A percentile compares a stretch with the other conserved stretches of the same genome.
Evolutionary conservation across 2,329 filamentous ascomycete species (phyloP).

Genomic region (Venturia effusa): DNA sequence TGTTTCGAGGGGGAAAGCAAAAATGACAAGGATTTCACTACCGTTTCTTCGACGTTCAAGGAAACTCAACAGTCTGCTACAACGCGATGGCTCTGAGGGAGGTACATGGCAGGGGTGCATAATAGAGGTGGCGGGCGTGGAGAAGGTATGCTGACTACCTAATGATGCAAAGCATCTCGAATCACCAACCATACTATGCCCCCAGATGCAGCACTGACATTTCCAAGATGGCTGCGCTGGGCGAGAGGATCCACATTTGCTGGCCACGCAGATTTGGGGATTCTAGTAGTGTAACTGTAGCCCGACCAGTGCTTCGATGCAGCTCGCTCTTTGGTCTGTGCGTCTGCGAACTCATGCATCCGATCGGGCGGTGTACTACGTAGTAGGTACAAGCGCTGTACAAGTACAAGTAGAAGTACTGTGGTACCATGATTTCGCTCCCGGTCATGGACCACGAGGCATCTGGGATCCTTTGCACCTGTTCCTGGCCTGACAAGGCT

Average conservation of each 20-base stretch:
- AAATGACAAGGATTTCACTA: neutral
- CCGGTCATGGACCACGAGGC: neutral
- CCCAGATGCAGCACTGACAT: neutral
- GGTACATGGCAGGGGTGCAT: neutral
- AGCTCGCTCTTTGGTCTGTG: neutral
- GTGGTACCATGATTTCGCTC: neutral
- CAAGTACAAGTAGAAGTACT: too few relatives aligned
- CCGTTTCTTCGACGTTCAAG: too few relatives aligned
- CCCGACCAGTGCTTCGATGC: neutral
- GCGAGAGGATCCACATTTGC: neutral
- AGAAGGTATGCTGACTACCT: neutral
- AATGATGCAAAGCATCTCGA: too few relatives aligned
- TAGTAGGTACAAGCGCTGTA: too few relatives aligned
- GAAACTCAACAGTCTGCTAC: too few relatives aligned
- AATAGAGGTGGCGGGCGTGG: neutral
- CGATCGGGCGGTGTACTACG: too few relatives aligned
- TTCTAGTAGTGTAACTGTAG: too few relatives aligned
- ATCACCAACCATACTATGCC: neutral
- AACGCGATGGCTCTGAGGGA: too few relatives aligned
- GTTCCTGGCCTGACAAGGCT: neutral
- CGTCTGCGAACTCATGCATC: neutral
- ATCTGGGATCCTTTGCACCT: neutral
- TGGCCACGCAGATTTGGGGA: neutral
- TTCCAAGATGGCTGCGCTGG: neutral
- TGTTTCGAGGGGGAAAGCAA: constrained; percentile 3